Percentiles rank a stretch among this genome's conserved stretches.
These are phyloP conservation scores for Pterocarpus santalinus DNA, from an alignment of 306 rosid genomes.

Conservation along the genomic window DNA sequence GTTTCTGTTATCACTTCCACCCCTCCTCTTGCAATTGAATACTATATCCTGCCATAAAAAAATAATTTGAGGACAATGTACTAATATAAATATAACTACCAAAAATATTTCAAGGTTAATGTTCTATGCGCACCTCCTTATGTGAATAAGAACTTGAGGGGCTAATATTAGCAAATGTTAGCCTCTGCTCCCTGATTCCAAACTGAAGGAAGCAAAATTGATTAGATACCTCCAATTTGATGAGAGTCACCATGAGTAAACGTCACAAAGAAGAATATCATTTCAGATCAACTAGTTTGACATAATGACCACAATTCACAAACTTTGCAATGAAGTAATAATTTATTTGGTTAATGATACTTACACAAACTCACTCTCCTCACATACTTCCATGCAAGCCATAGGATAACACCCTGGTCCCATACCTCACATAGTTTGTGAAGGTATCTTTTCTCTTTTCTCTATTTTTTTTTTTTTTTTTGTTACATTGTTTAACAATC, in stretches of 20 bases:
- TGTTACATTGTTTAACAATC: not conserved
- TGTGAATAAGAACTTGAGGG: constrained; percentile 82
- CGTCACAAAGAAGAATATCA: constrained; percentile 15
- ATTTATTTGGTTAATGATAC: constrained; percentile 23
- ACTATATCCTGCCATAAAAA: constrained; percentile 72
- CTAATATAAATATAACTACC: constrained; percentile 26
- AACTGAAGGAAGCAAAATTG: constrained; percentile 61
- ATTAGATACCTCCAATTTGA: constrained; percentile 39
- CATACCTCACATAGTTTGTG: not conserved
- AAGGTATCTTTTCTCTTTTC: not conserved
- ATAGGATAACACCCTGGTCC: not conserved
- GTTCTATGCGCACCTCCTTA: constrained; percentile 76
- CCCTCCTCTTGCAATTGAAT: constrained; percentile 84
- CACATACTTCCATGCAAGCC: not conserved
- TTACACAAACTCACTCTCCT: constrained; percentile 11
- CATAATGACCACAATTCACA: constrained; percentile 20
- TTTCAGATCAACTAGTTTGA: not conserved
- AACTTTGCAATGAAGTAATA: constrained; percentile 10
- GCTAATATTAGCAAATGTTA: constrained; percentile 78
- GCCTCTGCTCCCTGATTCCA: constrained; percentile 82
- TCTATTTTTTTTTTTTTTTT: not conserved
- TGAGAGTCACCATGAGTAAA: constrained; percentile 20
- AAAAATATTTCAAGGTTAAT: constrained; percentile 34
- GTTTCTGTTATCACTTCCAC: constrained; percentile 72
- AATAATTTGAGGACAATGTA: constrained; percentile 39